These are phyloP conservation scores for Mycena polygramma DNA, from an alignment of 768 basidiomycete species.

Conservation along the genomic window DNA sequence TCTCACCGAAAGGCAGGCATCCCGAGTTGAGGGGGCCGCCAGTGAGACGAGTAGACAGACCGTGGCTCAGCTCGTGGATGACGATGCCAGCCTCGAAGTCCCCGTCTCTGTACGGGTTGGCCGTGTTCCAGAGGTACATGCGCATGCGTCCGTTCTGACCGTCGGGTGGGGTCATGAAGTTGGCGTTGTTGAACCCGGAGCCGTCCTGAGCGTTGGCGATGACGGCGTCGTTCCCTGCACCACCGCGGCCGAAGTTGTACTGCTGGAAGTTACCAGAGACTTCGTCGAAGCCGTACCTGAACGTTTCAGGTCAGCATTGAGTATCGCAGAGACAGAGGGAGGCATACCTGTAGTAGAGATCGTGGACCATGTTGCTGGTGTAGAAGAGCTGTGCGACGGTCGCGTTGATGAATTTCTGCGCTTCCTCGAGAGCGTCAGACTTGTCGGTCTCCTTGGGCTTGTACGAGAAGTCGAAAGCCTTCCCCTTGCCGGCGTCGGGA, in stretches of 20 bases:
- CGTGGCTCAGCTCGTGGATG: slow-evolving; percentile 91
- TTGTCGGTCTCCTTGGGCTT: slow-evolving; percentile 70
- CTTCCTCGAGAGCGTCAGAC: slow-evolving; percentile 74
- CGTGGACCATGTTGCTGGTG: slow-evolving; percentile 85
- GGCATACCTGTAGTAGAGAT: slow-evolving; percentile 79
- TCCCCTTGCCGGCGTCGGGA: slow-evolving; percentile 70
- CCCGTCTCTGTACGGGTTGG: slow-evolving; percentile 91
- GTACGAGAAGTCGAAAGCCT: slow-evolving; percentile 82
- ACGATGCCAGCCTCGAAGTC: slow-evolving; percentile 98
- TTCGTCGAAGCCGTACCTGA: slow-evolving; percentile 93
- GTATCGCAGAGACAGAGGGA: background rate
- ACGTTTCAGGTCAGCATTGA: slow-evolving; percentile 23
- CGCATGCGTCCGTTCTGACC: slow-evolving; percentile 93
- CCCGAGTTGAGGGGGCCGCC: slow-evolving; percentile 94
- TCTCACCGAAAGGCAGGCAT: slow-evolving; percentile 96
- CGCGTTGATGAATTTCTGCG: slow-evolving; percentile 86
- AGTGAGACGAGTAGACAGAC: slow-evolving; percentile 92
- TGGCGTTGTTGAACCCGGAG: slow-evolving; percentile 91
- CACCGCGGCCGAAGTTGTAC: slow-evolving; percentile 94
- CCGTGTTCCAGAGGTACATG: slow-evolving; percentile 97
- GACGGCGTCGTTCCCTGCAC: slow-evolving; percentile 88
- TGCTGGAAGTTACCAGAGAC: slow-evolving; percentile 97
- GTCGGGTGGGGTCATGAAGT: slow-evolving; percentile 90
- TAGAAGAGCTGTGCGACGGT: slow-evolving; percentile 93
- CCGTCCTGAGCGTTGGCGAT: slow-evolving; percentile 98